Percentiles rank a stretch among this genome's conserved stretches.
phyloP scores from a whole-genome alignment of 768 basidiomycete species.

The Russula sp. region DNA sequence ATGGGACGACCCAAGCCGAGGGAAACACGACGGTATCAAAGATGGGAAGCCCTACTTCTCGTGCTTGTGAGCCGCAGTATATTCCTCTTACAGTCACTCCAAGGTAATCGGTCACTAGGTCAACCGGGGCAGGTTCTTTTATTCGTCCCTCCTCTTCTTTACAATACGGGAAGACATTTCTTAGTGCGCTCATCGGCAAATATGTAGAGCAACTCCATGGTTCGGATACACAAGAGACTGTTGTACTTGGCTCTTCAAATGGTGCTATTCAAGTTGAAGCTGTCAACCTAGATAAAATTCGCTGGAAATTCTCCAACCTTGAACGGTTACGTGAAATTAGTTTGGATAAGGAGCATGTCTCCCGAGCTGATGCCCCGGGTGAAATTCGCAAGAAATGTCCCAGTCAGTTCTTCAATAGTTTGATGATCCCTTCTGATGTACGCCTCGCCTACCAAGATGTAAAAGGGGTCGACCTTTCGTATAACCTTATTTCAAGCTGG shows the following conservation, averaged over 20 bases:
- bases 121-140: conserved; percentile 67
- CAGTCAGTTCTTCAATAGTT: conserved; percentile 43
- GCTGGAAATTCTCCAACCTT: conserved; percentile 60
- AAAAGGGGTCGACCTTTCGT: conserved; percentile 72
- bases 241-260: conserved; percentile 74
- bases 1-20: conserved; percentile 83
- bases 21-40: conserved; percentile 83
- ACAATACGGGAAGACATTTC: conserved; percentile 62
- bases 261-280: conserved; percentile 85
- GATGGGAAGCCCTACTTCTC: conserved; percentile 73
- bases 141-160: conserved; percentile 61
- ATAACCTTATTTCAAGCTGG: conserved; percentile 71
- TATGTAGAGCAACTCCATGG: conserved; percentile 66
- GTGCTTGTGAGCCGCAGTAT: conserved; percentile 51
- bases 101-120: conserved; percentile 35
- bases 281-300: conserved; percentile 73
- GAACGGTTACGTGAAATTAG: conserved; percentile 71
- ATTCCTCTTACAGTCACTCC: conserved; percentile 5
- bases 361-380: conserved; percentile 44
- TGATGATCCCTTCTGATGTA: conserved; percentile 19
- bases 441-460: conserved; percentile 11
- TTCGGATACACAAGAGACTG: conserved; percentile 47
- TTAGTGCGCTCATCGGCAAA: conserved; percentile 66
- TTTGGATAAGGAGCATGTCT: conserved; percentile 63
- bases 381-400: conserved; percentile 54